Percentiles rank a stretch among this genome's conserved stretches.
phyloP scores from a whole-genome alignment of 2,329 filamentous ascomycete species.

The Phialophora expanda region DNA sequence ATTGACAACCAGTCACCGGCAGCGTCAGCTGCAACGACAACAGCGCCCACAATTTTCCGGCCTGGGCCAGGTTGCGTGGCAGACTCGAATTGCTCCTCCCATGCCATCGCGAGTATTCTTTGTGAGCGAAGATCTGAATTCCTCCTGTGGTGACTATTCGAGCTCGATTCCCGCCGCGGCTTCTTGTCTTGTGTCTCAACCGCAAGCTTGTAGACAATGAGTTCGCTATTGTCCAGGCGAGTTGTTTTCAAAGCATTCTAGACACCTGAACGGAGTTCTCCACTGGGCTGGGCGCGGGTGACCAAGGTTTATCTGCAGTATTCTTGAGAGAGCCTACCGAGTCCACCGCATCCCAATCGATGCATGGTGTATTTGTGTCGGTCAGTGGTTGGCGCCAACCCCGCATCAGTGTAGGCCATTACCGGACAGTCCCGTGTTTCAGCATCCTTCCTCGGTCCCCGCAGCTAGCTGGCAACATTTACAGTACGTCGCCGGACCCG shows the following conservation, averaged over 20 bases:
- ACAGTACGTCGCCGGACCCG: not conserved
- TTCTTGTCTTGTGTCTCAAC: too few species aligned
- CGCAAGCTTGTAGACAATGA: not conserved
- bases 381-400: not conserved
- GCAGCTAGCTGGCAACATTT: not conserved
- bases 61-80: constrained; percentile 36
- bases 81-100: constrained; percentile 74
- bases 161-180: not conserved
- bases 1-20: constrained; percentile 14
- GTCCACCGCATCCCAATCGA: not conserved
- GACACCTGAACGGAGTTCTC: not conserved
- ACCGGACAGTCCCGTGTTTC: not conserved
- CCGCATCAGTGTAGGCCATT: not conserved
- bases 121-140: not conserved
- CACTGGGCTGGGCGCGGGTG: not conserved
- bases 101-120: constrained; percentile 50
- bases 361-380: not conserved
- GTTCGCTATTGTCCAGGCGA: not conserved
- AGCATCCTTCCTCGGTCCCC: not conserved
- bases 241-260: not conserved
- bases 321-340: not conserved
- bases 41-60: constrained; percentile 27
- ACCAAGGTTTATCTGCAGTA: not conserved
- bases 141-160: not conserved
- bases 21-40: constrained; percentile 31